phyloP scores from a whole-genome alignment of 768 basidiomycete species.

The Tricholoma bakamatsutake region DNA sequence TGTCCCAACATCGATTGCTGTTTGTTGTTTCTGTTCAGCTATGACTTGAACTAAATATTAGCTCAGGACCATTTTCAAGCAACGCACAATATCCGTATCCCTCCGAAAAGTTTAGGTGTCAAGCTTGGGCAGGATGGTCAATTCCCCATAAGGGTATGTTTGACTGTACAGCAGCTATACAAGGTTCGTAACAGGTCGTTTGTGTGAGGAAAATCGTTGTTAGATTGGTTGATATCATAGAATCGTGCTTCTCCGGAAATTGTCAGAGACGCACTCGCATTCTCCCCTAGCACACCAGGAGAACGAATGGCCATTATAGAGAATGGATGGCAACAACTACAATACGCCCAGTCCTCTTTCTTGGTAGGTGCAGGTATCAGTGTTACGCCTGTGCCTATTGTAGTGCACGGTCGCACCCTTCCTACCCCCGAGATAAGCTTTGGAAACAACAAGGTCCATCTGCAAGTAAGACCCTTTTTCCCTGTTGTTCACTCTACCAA shows the following conservation, averaged over 20 bases:
- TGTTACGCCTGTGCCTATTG: constrained; percentile 23
- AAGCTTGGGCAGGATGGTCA: constrained; percentile 20
- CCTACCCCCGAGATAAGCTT: constrained; percentile 28
- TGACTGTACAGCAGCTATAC: constrained; percentile 23
- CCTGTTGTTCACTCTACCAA: not conserved
- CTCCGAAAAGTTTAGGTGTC: constrained; percentile 21
- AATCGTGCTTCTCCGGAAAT: constrained; percentile 25
- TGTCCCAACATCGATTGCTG: constrained; percentile 20
- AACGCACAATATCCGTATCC: constrained; percentile 17
- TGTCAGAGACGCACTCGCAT: constrained; percentile 23
- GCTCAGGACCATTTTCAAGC: constrained; percentile 23
- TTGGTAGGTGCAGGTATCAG: constrained; percentile 33
- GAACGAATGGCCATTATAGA: constrained; percentile 18
- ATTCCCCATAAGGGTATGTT: constrained; percentile 23
- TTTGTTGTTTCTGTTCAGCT: constrained; percentile 8
- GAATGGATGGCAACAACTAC: constrained; percentile 28
- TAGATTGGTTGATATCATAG: constrained; percentile 8
- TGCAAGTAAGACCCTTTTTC: constrained; percentile 7
- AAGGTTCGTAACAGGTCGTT: constrained; percentile 13
- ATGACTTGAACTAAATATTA: not conserved
- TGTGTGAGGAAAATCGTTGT: not conserved
- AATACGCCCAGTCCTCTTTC: constrained; percentile 33
- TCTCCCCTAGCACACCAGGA: constrained; percentile 21
- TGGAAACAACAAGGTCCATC: constrained; percentile 4
- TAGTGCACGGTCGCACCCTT: constrained; percentile 31